Evolutionary conservation across 202 grass and related monocot species (phyloP).

Genomic region (Dendrocalamus latiflorus): DNA sequence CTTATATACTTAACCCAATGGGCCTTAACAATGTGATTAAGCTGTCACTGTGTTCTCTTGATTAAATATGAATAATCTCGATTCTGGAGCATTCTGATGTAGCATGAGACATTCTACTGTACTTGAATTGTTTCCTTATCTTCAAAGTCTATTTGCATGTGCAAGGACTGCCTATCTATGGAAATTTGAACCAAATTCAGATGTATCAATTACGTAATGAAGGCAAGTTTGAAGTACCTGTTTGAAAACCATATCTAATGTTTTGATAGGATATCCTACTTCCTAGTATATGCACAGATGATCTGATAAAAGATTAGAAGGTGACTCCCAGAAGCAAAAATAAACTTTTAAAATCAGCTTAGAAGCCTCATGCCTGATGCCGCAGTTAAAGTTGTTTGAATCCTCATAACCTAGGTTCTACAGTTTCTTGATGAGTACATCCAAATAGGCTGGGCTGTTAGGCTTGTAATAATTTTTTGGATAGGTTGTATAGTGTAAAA

Average conservation of each 20-base stretch:
- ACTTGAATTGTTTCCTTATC: not conserved
- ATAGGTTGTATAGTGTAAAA: not conserved
- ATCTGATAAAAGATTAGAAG: not conserved
- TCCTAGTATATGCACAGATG: constrained; percentile 12
- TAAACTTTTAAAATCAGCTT: not conserved
- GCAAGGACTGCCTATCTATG: not conserved
- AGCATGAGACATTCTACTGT: not conserved
- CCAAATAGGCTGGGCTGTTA: not conserved
- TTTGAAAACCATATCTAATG: not conserved
- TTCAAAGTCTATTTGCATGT: constrained; percentile 2
- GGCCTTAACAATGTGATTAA: not conserved
- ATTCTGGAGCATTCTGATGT: not conserved
- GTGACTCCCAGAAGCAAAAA: not conserved
- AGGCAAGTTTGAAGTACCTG: not conserved
- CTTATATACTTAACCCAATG: not conserved
- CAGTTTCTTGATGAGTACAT: not conserved
- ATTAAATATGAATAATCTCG: not conserved
- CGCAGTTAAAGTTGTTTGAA: not conserved
- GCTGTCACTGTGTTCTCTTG: not conserved
- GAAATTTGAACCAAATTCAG: constrained; percentile 5
- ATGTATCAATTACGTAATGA: not conserved
- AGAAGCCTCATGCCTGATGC: not conserved
- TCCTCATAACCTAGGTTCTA: not conserved
- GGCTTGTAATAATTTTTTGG: not conserved
- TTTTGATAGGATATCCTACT: not conserved